Evolutionary conservation across 306 rosid species (phyloP).

Genomic region (Rubus parviflorus): DNA sequence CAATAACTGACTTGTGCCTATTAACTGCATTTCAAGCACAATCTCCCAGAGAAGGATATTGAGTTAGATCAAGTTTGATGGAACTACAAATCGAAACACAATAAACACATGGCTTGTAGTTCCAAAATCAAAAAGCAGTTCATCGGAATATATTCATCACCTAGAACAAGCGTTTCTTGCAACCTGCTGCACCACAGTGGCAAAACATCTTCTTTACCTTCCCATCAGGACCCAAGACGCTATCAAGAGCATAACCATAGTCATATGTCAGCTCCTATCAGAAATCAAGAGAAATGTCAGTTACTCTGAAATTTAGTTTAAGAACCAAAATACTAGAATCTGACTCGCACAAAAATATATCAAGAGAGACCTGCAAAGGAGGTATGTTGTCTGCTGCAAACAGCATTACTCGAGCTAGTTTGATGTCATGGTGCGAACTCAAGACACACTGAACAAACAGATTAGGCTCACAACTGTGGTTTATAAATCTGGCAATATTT

Average conservation of each 20-base stretch:
- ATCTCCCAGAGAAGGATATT: slow-evolving; percentile 4
- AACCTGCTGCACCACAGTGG: slow-evolving; percentile 87
- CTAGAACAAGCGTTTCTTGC: slow-evolving; percentile 74
- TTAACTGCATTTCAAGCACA: slow-evolving; percentile 21
- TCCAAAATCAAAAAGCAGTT: slow-evolving; percentile 3
- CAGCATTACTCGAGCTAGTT: slow-evolving; percentile 78
- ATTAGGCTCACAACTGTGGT: slow-evolving; percentile 95
- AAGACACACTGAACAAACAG: slow-evolving; percentile 93
- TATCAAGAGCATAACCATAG: slow-evolving; percentile 89
- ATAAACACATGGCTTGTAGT: slow-evolving; percentile 11
- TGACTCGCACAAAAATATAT: neutral
- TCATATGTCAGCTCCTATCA: slow-evolving; percentile 89
- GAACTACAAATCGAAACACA: slow-evolving; percentile 3
- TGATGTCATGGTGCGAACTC: slow-evolving; percentile 79
- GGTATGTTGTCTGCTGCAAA: slow-evolving; percentile 98
- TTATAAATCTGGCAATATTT: slow-evolving; percentile 83
- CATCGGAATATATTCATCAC: neutral
- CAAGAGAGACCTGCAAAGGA: slow-evolving; percentile 71
- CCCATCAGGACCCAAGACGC: slow-evolving; percentile 75
- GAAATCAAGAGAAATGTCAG: slow-evolving; percentile 6
- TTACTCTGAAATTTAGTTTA: neutral
- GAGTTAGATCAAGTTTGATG: neutral
- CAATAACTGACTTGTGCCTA: slow-evolving; percentile 16
- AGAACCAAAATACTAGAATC: neutral
- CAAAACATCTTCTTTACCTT: slow-evolving; percentile 75